Evolutionary conservation across 2,329 filamentous ascomycete species (phyloP), one percentile per base, ranked within the genome.

Genomic region (Ascomycota sp.): DNA sequence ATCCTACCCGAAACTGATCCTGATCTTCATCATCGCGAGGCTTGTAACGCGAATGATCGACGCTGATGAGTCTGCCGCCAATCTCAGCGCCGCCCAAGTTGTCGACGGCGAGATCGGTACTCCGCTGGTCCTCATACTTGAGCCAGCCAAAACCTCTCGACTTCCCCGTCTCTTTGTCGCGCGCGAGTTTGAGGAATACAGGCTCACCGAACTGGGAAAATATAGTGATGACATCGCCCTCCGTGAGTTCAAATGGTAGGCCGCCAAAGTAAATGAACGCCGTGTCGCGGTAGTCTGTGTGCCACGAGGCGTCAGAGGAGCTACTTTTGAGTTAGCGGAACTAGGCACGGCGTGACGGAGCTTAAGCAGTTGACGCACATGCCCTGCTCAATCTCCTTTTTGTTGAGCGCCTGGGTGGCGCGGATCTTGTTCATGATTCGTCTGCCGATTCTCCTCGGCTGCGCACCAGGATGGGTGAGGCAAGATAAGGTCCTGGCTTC

Each of bases 141-240:
- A 98, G 65, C 65, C 91, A 98, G 3, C 78, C 83, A 47, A 95
- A 98, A 1, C 89, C 89, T 40, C 77, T 78, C 36, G 80, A 91
- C 55, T 93, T 94, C 36, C 89, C 89, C 0, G 85, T 91, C 49
- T 95, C 91, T 48, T 89, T 89, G 61, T 98, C 89, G 45, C 89
- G 81, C 28, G 77, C 74, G 9, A 98, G 69, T 43, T 94, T 91
- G 34, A 98, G 65, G 54, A 86, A 91, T 3, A 85, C 80, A 2
- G 91, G 91, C 48, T 95, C 86, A 42, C 89, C 89, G 47, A 76
- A 98, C 51, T 98, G 89, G 6, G 83, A 93, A 60, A 95, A 98
- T 35, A 98, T 91, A 8, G 85, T 85, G 40, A 95, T 71, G 37
- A 98, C 67, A 53, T 98, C 89, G 53, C 91, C 91, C 58, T 98